Evolutionary conservation across 345 rosid species (phyloP).

Genomic region (Eutrema heterophyllum): DNA sequence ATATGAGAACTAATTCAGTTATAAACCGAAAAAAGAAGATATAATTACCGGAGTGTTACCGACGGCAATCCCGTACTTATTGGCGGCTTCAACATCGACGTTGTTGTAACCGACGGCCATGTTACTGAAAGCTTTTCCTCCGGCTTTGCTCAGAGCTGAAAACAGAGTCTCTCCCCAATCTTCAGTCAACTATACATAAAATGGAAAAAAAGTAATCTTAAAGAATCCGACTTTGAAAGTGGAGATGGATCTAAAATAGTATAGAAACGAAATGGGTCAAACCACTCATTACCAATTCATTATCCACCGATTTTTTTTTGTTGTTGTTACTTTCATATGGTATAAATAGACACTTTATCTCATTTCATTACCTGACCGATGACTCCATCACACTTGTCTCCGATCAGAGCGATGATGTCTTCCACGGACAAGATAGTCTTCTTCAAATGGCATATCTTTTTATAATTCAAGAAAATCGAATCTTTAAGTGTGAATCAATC

Average conservation of each 20-base stretch:
- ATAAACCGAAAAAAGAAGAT: not conserved
- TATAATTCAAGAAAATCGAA: not conserved
- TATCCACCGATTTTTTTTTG: not conserved
- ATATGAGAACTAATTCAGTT: not conserved
- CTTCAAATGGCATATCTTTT: slow-evolving; percentile 81
- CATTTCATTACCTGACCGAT: slow-evolving; percentile 69
- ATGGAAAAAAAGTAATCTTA: too few species aligned
- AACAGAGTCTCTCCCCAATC: slow-evolving; percentile 96
- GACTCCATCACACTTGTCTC: slow-evolving; percentile 89
- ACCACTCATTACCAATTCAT: too few species aligned
- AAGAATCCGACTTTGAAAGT: too few species aligned
- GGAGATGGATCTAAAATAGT: too few species aligned
- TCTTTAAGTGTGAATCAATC: not conserved
- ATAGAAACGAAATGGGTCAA: too few species aligned
- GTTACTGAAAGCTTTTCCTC: slow-evolving; percentile 93
- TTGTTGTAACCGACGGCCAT: slow-evolving; percentile 99
- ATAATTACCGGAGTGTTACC: slow-evolving; percentile 84
- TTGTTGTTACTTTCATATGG: not conserved
- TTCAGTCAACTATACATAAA: slow-evolving; percentile 59
- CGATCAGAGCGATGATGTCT: slow-evolving; percentile 81
- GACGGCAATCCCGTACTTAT: slow-evolving; percentile 85
- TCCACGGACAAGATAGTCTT: slow-evolving; percentile 92
- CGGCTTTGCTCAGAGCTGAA: slow-evolving; percentile 82
- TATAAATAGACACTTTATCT: not conserved
- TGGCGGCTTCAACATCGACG: slow-evolving; percentile 93